A percentile compares a stretch with the other conserved stretches of the same genome.
phyloP scores from a whole-genome alignment of 2,329 filamentous ascomycete genomes.

The Sarocladiaceae sp. region DNA sequence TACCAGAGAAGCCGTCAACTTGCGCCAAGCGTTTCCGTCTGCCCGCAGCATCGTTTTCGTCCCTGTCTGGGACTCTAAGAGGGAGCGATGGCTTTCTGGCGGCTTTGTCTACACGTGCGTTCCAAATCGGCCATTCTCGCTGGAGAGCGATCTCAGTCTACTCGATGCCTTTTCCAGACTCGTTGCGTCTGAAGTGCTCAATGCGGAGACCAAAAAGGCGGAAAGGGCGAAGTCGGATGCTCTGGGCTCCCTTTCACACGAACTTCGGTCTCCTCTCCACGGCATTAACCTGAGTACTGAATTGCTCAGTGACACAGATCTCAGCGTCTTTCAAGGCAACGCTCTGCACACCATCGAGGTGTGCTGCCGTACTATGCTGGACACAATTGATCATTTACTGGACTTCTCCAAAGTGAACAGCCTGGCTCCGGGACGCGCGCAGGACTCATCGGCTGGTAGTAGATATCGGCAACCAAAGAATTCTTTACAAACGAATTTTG shows the following conservation, averaged over 20 bases:
- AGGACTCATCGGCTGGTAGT: conserved; percentile 18
- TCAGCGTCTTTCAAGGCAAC: conserved; percentile 32
- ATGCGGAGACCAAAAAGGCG: too few species aligned
- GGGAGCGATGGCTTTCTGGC: too few species aligned
- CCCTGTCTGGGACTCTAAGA: too few species aligned
- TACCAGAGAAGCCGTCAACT: too few species aligned
- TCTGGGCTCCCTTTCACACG: conserved; percentile 55
- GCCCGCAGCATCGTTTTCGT: too few species aligned
- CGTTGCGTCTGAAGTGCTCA: too few species aligned
- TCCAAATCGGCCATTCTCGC: too few species aligned
- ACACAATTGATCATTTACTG: conserved; percentile 45
- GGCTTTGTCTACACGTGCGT: not conserved
- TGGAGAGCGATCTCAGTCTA: too few species aligned
- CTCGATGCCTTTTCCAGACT: too few species aligned
- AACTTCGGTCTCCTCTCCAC: conserved; percentile 51
- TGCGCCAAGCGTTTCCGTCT: too few species aligned
- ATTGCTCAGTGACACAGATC: conserved; percentile 40
- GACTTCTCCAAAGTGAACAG: conserved; percentile 38
- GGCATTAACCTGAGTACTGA: conserved; percentile 51
- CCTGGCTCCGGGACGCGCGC: conserved; percentile 14
- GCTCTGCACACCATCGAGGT: conserved; percentile 41
- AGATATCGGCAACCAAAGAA: conserved; percentile 8
- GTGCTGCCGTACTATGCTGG: conserved; percentile 42
- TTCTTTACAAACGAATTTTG: too few species aligned
- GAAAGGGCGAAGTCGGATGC: conserved; percentile 54